These are phyloP conservation scores for Fusarium sp. DNA, from an alignment of 2,329 filamentous ascomycete genomes.

Conservation along the genomic window DNA sequence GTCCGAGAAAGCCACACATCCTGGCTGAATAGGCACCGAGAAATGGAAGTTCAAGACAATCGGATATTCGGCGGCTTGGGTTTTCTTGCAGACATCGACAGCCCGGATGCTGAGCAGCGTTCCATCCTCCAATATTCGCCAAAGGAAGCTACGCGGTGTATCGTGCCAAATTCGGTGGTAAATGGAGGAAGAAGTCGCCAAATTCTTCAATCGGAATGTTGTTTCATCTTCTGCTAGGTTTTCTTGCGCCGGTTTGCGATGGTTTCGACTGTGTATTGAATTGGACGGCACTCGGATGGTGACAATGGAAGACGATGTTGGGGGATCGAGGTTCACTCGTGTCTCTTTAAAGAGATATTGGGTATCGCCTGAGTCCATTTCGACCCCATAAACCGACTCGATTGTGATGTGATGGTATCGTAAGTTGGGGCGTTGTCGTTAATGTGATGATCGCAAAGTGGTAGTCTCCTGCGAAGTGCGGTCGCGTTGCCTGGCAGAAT, in stretches of 20 bases:
- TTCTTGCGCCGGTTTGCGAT: conserved; percentile 56
- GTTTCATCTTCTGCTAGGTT: conserved; percentile 74
- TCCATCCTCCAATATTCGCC: conserved; percentile 86
- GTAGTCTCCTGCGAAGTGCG: conserved; percentile 41
- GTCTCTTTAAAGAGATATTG: conserved; percentile 87
- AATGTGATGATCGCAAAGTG: conserved; percentile 47
- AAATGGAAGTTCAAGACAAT: conserved; percentile 85
- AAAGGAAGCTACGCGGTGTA: conserved; percentile 88
- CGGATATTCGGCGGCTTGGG: conserved; percentile 75
- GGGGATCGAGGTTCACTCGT: conserved; percentile 83
- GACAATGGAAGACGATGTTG: conserved; percentile 76
- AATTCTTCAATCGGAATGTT: conserved; percentile 76
- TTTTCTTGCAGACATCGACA: conserved; percentile 81
- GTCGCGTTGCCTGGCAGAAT: conserved; percentile 53
- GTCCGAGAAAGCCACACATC: conserved; percentile 87
- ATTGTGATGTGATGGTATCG: conserved; percentile 30
- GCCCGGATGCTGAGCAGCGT: conserved; percentile 85
- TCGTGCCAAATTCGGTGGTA: conserved; percentile 84
- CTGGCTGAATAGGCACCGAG: conserved; percentile 76
- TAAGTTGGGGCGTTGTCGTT: conserved; percentile 30
- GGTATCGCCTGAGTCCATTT: conserved; percentile 74
- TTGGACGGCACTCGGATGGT: conserved; percentile 75
- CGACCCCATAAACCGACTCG: conserved; percentile 68
- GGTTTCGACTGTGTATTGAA: conserved; percentile 60
- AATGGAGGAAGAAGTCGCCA: conserved; percentile 84